Percentiles rank a stretch among this genome's conserved stretches.
Conservation (phyloP, 805 yeast genomes). For the Dipodascopsis uninucleata region DNA sequence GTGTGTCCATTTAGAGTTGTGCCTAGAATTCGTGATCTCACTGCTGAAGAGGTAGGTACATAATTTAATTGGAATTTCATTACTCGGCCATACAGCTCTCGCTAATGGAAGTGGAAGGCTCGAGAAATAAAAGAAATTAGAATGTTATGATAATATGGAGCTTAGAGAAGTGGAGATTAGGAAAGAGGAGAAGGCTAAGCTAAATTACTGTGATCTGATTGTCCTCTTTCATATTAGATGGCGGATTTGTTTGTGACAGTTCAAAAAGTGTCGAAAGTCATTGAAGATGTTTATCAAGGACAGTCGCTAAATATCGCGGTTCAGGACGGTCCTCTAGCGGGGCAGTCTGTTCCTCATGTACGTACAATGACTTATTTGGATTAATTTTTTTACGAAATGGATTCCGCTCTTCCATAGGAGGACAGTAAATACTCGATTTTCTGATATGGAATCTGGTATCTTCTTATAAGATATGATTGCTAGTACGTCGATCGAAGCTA, state of each 20-base stretch:
- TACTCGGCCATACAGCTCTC: too few species aligned
- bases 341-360: constrained; percentile 92
- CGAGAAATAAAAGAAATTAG: too few species aligned
- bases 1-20: constrained; percentile 78
- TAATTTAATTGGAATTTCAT: too few species aligned
- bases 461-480: background rate
- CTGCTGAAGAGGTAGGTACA: constrained; percentile 52
- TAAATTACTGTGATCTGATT: background rate
- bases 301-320: constrained; percentile 85
- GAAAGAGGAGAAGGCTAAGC: too few species aligned
- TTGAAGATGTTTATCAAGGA: constrained; percentile 65
- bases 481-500: background rate
- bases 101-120: too few species aligned
- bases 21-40: constrained; percentile 63
- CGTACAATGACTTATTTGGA: background rate
- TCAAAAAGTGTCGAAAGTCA: constrained; percentile 65
- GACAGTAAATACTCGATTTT: constrained; percentile 8
- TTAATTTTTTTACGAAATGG: background rate
- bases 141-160: background rate
- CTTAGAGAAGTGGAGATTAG: background rate
- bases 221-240: constrained; percentile 37
- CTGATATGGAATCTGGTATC: background rate
- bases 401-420: background rate
- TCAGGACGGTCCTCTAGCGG: constrained; percentile 95
- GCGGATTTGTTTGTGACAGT: constrained; percentile 74